Evolutionary conservation across 2,329 filamentous ascomycete genomes (phyloP).

Genomic region (Botryotinia calthae): DNA sequence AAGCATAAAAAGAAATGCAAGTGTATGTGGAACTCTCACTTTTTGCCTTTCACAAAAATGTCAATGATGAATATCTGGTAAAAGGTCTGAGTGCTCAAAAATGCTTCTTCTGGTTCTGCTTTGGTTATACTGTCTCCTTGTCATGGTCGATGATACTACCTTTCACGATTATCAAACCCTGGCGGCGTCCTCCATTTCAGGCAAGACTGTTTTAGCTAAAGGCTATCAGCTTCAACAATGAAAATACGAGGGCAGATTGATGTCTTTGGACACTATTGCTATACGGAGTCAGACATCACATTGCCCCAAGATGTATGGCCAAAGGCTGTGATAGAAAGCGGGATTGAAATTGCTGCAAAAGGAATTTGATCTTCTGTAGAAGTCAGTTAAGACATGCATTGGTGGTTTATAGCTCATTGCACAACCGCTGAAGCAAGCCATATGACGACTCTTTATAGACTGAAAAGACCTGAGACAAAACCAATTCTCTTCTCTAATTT

Average conservation of each 20-base stretch:
- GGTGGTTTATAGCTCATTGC: slow-evolving; percentile 23
- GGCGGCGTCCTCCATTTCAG: slow-evolving; percentile 34
- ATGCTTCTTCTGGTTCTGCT: slow-evolving; percentile 47
- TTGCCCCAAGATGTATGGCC: slow-evolving; percentile 49
- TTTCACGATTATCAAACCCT: slow-evolving; percentile 20
- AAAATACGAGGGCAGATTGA: slow-evolving; percentile 33
- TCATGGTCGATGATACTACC: slow-evolving; percentile 32
- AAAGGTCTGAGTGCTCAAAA: slow-evolving; percentile 59
- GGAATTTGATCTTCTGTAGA: slow-evolving; percentile 4
- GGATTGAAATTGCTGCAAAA: slow-evolving; percentile 1
- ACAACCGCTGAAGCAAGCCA: slow-evolving; percentile 40
- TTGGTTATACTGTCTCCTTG: slow-evolving; percentile 25
- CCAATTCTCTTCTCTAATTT: background rate
- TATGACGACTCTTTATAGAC: slow-evolving; percentile 50
- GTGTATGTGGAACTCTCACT: slow-evolving; percentile 20
- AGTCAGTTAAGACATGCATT: slow-evolving; percentile 27
- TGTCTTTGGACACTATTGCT: slow-evolving; percentile 43
- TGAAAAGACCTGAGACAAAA: slow-evolving; percentile 73
- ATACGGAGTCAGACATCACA: slow-evolving; percentile 52
- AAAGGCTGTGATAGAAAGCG: slow-evolving; percentile 59
- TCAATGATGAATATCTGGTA: slow-evolving; percentile 59
- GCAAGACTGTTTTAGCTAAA: slow-evolving; percentile 36
- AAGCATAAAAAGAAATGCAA: slow-evolving; percentile 2
- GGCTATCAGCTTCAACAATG: slow-evolving; percentile 33
- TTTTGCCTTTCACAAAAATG: slow-evolving; percentile 19